These are phyloP conservation scores for Grigorovia transvaalensis DNA, from an alignment of 805 yeast genomes.

Conservation along the genomic window DNA sequence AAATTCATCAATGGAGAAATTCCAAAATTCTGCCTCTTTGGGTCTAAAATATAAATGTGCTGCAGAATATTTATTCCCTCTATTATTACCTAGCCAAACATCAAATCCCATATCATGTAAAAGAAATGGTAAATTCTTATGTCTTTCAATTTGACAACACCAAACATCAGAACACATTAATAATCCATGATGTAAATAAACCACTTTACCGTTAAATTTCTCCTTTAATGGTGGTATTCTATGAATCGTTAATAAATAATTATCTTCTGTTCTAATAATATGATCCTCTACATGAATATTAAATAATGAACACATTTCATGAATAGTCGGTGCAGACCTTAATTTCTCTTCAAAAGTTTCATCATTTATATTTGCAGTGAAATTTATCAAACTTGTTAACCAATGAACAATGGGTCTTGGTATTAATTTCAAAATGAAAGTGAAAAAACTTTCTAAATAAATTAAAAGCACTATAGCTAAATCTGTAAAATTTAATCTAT, in stretches of 20 bases:
- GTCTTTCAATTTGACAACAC: constrained; percentile 41
- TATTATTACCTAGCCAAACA: constrained; percentile 88
- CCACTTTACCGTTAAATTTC: constrained; percentile 37
- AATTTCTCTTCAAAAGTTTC: constrained; percentile 12
- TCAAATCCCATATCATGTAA: constrained; percentile 79
- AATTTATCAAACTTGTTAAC: constrained; percentile 25
- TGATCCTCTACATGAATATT: constrained; percentile 70
- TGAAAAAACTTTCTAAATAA: constrained; percentile 39
- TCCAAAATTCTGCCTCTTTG: constrained; percentile 54
- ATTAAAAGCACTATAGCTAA: constrained; percentile 41
- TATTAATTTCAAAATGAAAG: constrained; percentile 35
- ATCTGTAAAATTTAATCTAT: constrained; percentile 37
- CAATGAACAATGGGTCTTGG: constrained; percentile 35
- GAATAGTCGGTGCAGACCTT: constrained; percentile 39
- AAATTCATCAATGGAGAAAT: constrained; percentile 84
- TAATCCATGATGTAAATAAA: constrained; percentile 85
- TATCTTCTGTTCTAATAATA: constrained; percentile 66
- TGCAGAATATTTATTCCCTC: constrained; percentile 87
- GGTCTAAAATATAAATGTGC: constrained; percentile 50
- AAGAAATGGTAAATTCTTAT: constrained; percentile 58
- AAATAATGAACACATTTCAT: constrained; percentile 54
- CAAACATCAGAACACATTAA: constrained; percentile 83
- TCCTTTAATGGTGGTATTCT: constrained; percentile 40
- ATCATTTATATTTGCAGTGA: constrained; percentile 13
- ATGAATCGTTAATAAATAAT: constrained; percentile 66